Evolutionary conservation across 306 rosid genomes (phyloP).

Genomic region (Vigna trinervia): DNA sequence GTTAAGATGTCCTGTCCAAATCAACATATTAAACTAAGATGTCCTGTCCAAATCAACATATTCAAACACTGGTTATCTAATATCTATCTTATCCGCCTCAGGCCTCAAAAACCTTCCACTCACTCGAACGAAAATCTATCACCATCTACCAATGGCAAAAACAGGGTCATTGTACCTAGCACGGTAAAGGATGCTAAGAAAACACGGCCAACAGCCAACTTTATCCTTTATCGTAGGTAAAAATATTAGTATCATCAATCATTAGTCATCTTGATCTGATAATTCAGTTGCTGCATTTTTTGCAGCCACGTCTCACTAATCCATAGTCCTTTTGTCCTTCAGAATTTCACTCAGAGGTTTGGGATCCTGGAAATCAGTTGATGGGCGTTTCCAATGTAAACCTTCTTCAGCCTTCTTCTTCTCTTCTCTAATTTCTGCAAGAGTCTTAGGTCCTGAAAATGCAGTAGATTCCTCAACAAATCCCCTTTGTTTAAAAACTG

Average conservation of each 20-base stretch:
- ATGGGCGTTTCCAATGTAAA: conserved; percentile 37
- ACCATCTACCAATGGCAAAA: conserved; percentile 15
- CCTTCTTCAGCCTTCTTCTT: conserved; percentile 52
- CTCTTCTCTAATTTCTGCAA: conserved; percentile 75
- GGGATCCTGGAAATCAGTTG: conserved; percentile 65
- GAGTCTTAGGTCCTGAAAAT: conserved; percentile 79
- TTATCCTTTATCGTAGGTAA: conserved; percentile 28
- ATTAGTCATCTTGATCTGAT: conserved; percentile 18
- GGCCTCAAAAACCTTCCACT: conserved; percentile 35
- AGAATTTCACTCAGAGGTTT: conserved; percentile 71
- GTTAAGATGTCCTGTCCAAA: conserved; percentile 31
- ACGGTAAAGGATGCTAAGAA: conserved; percentile 34
- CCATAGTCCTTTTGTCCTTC: conserved; percentile 57
- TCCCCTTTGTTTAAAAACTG: conserved; percentile 47
- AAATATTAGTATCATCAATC: conserved; percentile 16
- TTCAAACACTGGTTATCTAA: conserved; percentile 39
- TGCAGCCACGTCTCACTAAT: conserved; percentile 35
- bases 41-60: conserved; percentile 36
- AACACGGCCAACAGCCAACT: conserved; percentile 19
- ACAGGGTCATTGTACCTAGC: conserved; percentile 29
- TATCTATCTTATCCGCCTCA: conserved; percentile 34
- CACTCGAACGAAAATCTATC: conserved; percentile 16
- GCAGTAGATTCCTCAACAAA: conserved; percentile 38
- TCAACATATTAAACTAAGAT: conserved; percentile 19
- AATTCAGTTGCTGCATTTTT: conserved; percentile 41